Evolutionary conservation across 192 early-diverging fungal genomes (phyloP), one percentile per base, ranked within the genome.

Genomic region (Backusella macrospora): DNA sequence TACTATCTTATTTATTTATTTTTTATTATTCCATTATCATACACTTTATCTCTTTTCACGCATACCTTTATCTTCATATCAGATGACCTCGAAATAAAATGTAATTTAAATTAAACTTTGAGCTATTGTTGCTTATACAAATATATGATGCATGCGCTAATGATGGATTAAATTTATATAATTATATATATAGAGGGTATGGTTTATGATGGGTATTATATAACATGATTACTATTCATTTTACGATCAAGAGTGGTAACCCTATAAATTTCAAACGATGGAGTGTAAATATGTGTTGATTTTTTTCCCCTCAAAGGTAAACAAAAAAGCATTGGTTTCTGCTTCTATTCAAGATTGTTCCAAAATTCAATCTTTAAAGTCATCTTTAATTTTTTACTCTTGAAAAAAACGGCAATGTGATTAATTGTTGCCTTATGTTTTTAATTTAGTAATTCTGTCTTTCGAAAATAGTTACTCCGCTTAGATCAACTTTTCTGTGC

Each of bases 21-120:
- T 59, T 59, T 23, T 59, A 1, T n/a, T n/a, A 59, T 59, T 59
- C 29, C 29, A 59, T 59, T 23, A 59, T 59, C 26, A 59, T 59
- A 59, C 52, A 59, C 52, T 59, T 59, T 59, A 59, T 26, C 52
- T 13, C 26, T 59, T 26, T 18, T 59, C 18, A 59, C 21, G 52
- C 52, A 59, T 59, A 59, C 52, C 21, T 59, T 59, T 59, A 59
- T 59, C 26, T 59, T 23, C 21, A 59, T 23, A 59, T 26, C 52
- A 59, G 26, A 59, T 59, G 52, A 59, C 52, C 52, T 59, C 52
- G 21, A 59, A 59, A 59, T 59, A 59, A 59, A 59, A 59, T 59
- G 26, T 26, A 59, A 26, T 26, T 59, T 59, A 59, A 46, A 46
- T 14, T 46, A 14, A 46, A 59, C 21, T 12, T 12, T 23, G 13